Base-by-base conservation (phyloP, 164 flowering plant species). In the Protea cynaroides region DNA sequence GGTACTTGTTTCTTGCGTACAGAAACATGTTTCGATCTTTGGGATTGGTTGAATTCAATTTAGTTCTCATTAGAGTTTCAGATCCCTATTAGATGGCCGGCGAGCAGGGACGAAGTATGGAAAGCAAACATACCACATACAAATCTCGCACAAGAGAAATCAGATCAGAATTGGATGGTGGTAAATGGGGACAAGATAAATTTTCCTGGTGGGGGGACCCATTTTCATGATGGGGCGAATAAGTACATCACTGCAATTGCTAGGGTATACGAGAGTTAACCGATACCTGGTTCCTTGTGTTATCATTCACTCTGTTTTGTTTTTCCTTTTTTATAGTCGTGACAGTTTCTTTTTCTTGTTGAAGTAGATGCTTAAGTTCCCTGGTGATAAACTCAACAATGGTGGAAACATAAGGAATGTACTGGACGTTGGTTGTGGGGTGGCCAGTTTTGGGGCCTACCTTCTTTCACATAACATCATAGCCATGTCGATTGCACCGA, bases 171-270 rank as follows among this genome's bases (percentile, higher is more conserved):
- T 47, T 89, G 96, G 96, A 89, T 89, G 96, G 83, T 85, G 65
- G 96, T 89, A 34, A 82, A 81, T 69, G 96, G 89, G 36, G 86
- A 89, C 4, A 89, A 85, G 81, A 86, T 89, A 22, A 86, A 79
- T 71, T 89, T 89, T 69, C 96, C 96, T 4, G 96, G 96, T 11
- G 96, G 96, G 6, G 96, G 96, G 29, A 89, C 96, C 19, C 96
- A 86, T 83, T 89, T 89, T 52, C 96, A 89, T 59, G 1, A 81
- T 54, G 96, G 96, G 58, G 96, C 96, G 61, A 87, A 89, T 71
- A 87, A 86, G 75, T 89, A 89, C 72, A 86, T 89, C 23, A 54
- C 72, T 37, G 63, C 86, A 38, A 68, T 89, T 70, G 85, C 96
- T 19, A 79, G 70, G 87, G 92, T 85, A 76, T 46, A 19, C 13